phyloP scores from a whole-genome alignment of 352 stramenopile genomes.

The Globisporangium emineosum region DNA sequence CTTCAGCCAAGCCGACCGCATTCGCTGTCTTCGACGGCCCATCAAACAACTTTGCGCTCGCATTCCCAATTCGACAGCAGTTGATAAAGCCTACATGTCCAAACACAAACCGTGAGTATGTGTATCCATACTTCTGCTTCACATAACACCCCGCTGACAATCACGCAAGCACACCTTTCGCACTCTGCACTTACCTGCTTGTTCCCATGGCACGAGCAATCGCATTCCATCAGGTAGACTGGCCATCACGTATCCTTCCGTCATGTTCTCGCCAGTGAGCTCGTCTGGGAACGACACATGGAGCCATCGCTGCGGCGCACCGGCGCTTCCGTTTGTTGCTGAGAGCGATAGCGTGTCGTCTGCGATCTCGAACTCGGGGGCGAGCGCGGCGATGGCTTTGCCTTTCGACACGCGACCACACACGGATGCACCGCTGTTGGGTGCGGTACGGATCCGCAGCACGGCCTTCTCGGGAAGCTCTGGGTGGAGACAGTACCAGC shows the following conservation, averaged over 20 bases:
- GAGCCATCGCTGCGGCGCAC: constrained; percentile 40
- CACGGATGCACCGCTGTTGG: constrained; percentile 40
- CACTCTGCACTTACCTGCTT: constrained; percentile 19
- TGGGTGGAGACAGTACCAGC: constrained; percentile 68
- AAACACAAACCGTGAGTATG: not conserved
- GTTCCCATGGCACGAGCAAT: constrained; percentile 53
- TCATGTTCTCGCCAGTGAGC: constrained; percentile 18
- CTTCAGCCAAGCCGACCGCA: constrained; percentile 31
- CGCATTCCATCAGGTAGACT: constrained; percentile 36
- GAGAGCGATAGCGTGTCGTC: constrained; percentile 10
- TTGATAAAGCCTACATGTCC: constrained; percentile 27
- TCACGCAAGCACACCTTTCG: not conserved
- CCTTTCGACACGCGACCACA: constrained; percentile 48
- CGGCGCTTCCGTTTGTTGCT: not conserved
- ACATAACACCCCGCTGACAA: no score
- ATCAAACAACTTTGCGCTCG: constrained; percentile 37
- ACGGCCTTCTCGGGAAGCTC: constrained; percentile 49
- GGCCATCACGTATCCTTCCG: constrained; percentile 55
- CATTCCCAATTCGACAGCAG: constrained; percentile 40
- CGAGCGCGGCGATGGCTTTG: constrained; percentile 35
- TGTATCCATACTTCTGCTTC: not conserved
- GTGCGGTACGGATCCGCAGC: constrained; percentile 59
- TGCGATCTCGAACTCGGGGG: constrained; percentile 32
- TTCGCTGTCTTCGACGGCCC: constrained; percentile 23
- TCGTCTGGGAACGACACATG: constrained; percentile 44